phyloP scores from a whole-genome alignment of 176 grass and related monocot genomes.

The Ensete glaucum region DNA sequence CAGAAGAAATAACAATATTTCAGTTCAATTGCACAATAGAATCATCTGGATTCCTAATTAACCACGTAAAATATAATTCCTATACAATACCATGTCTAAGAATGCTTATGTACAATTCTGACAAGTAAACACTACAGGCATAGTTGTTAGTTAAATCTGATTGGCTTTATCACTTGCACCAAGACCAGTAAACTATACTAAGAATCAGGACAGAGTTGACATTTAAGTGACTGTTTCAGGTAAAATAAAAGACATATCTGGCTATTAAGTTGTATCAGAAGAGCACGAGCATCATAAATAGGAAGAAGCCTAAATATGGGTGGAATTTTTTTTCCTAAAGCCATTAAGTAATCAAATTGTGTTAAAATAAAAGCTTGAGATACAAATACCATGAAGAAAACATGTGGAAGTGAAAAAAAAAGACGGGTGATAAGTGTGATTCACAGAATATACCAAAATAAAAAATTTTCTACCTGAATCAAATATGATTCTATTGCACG shows the following conservation, averaged over 20 bases:
- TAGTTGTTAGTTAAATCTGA: not conserved
- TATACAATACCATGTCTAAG: not conserved
- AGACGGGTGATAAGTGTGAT: not conserved
- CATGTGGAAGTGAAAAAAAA: not conserved
- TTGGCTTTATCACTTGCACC: not conserved
- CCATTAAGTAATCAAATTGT: no score
- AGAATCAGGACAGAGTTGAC: not conserved
- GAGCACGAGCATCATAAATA: not conserved
- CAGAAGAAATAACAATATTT: conserved; percentile 1
- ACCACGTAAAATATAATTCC: not conserved
- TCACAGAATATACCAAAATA: conserved; percentile 14
- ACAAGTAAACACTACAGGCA: no score
- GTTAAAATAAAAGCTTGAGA: no score
- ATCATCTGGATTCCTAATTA: not conserved
- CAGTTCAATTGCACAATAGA: not conserved
- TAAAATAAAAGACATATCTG: not conserved
- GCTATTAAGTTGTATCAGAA: not conserved
- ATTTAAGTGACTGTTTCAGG: not conserved
- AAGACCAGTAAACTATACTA: not conserved
- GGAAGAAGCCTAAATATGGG: not conserved
- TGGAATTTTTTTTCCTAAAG: no score
- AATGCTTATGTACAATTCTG: not conserved
- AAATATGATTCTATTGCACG: conserved; percentile 95
- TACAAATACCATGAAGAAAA: not conserved
- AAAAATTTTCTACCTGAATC: conserved; percentile 62